Percentiles rank a stretch among this genome's conserved stretches.
Conservation (phyloP, 2,329 filamentous ascomycete genomes). For the Ophiostoma piceae region DNA sequence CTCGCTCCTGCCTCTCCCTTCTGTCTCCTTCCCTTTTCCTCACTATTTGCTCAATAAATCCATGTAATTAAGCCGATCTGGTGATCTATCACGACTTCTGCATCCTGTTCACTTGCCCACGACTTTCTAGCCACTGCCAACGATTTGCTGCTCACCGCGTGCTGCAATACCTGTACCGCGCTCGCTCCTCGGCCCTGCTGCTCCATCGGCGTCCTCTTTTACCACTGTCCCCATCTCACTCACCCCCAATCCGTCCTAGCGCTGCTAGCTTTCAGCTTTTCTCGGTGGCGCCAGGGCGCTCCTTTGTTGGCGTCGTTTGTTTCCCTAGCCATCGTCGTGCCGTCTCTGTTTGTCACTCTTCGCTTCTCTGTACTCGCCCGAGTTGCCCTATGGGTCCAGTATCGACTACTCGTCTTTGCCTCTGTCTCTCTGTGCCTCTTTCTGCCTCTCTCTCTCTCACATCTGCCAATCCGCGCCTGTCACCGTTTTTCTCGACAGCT, state of each 20-base stretch:
- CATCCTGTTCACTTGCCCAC: background rate
- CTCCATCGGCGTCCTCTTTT: slow-evolving; percentile 6
- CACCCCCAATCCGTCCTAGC: slow-evolving; percentile 19
- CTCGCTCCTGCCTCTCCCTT: slow-evolving; percentile 1
- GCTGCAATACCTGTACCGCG: background rate
- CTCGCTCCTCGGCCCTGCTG: slow-evolving; percentile 2
- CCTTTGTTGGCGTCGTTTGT: slow-evolving; percentile 15
- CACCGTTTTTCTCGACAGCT: background rate
- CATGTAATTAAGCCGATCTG: background rate
- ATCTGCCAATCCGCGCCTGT: background rate
- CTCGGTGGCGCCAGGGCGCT: slow-evolving; percentile 1
- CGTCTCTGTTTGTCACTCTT: slow-evolving; percentile 12
- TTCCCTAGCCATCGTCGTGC: slow-evolving; percentile 18
- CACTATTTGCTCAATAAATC: background rate
- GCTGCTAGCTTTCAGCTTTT: slow-evolving; percentile 22
- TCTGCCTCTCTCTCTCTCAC: background rate
- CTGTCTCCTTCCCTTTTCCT: background rate
- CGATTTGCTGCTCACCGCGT: background rate
- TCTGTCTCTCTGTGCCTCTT: background rate
- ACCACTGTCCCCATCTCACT: slow-evolving; percentile 13
- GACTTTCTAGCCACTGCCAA: background rate
- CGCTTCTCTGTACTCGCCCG: background rate
- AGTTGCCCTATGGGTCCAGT: background rate
- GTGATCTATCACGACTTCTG: background rate
- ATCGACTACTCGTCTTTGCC: background rate